phyloP scores from a whole-genome alignment of 768 basidiomycete species.

The Collybiopsis luxurians region DNA sequence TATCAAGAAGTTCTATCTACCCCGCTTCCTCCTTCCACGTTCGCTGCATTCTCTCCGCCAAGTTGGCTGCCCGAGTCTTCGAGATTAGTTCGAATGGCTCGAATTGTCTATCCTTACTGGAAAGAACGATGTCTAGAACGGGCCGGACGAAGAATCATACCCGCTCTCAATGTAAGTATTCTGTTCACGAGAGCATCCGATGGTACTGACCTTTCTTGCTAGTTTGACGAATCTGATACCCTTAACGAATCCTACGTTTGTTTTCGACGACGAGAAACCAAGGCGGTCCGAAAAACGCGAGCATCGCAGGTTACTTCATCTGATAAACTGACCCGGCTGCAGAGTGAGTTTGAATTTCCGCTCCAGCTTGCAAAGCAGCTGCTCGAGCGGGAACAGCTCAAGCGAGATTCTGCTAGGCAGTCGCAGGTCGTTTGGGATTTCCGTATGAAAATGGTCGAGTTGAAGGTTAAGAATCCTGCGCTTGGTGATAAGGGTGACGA shows the following conservation, averaged over 20 bases:
- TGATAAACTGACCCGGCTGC: constrained; percentile 83
- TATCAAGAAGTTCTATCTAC: constrained; percentile 68
- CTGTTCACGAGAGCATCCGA: not conserved
- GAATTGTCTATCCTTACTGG: constrained; percentile 86
- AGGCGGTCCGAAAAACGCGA: constrained; percentile 91
- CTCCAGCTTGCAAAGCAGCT: constrained; percentile 71
- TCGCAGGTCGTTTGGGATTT: constrained; percentile 75
- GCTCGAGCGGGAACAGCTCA: constrained; percentile 69
- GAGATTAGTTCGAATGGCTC: constrained; percentile 66
- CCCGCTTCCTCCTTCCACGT: constrained; percentile 56
- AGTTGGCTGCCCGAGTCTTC: constrained; percentile 63
- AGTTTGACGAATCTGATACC: constrained; percentile 90
- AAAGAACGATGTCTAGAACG: constrained; percentile 78
- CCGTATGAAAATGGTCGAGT: constrained; percentile 68
- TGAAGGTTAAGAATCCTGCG: constrained; percentile 72
- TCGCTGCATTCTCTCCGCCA: constrained; percentile 69
- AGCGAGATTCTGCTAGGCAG: constrained; percentile 61
- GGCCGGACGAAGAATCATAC: constrained; percentile 83
- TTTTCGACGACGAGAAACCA: constrained; percentile 93
- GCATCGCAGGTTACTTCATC: constrained; percentile 86
- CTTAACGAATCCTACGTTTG: constrained; percentile 94
- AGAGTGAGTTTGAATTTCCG: constrained; percentile 69
- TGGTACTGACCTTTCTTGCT: constrained; percentile 7
- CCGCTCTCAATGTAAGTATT: constrained; percentile 74
- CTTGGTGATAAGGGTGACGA: constrained; percentile 68